Base-by-base conservation (phyloP, 768 basidiomycete species). In the Mycena filopes region DNA sequence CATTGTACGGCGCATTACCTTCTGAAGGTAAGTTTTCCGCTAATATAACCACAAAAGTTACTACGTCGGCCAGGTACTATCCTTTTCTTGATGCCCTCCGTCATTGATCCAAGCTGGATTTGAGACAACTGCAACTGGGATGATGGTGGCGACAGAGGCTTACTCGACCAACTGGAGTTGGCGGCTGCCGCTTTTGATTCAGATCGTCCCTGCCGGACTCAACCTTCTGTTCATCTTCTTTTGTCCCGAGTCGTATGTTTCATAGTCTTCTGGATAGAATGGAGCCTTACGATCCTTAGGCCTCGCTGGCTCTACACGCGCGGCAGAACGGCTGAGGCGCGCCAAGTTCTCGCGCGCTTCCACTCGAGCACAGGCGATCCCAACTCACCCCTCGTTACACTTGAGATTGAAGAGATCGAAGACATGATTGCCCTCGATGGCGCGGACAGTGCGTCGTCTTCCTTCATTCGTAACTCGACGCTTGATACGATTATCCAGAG, bases 381-480 rank as follows among this genome's bases (percentile, higher is more conserved):
- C 47, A 76, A 84, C 42, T 87, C 86, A 1, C 86, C 86, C 12
- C 73, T 88, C 11, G 77, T 88, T 41, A 74, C 81, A 43, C 74
- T 86, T 20, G 84, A 87, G 71, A 82, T 87, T 73, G 75, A 77
- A 50, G 86, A 87, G 66, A 86, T 87, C 31, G 80, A 83, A 60
- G 86, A 86, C 71, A 81, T 80, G 65, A 82, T 87, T 58, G 69
- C 76, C 13, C 69, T 87, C 28, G 78, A 82, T 55, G 85, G 83
- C 15, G 76, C 69, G 23, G 82, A 83, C 70, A 84, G 82, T 84
- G 60, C 43, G 81, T 74, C 23, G 25, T 18, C 21, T 16, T 21
- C 7, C 3, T 43, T 11, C 4, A 25, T 8, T n/a, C 9, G 16
- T n/a, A 21, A n/a, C n/a, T n/a, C 11, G 16, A 16, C 38, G n/a